A percentile compares a stretch with the other conserved stretches of the same genome.
Evolutionary conservation across 306 rosid species (phyloP).

Genomic region (Cicer pinnatifidum): DNA sequence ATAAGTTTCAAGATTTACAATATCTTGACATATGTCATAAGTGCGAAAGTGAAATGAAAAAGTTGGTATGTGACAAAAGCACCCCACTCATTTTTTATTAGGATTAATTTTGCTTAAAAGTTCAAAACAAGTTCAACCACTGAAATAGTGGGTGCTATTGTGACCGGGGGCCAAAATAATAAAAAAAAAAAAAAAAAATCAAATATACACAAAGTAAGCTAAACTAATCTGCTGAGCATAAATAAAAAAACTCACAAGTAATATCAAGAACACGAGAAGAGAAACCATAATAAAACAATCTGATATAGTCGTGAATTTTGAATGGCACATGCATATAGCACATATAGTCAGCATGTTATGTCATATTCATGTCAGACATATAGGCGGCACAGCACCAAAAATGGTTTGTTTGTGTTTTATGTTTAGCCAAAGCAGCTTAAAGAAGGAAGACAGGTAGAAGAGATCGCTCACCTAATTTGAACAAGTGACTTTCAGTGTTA

Average conservation of each 20-base stretch:
- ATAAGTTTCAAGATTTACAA: slow-evolving; percentile 16
- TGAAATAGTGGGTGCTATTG: not conserved
- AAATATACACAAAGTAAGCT: not conserved
- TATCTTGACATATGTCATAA: not conserved
- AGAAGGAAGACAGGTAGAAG: slow-evolving; percentile 20
- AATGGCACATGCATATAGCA: not conserved
- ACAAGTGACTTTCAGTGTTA: slow-evolving; percentile 57
- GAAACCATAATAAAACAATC: not conserved
- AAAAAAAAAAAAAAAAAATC: too few species aligned
- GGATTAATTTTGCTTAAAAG: slow-evolving; percentile 12
- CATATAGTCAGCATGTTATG: not conserved
- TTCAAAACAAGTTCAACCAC: slow-evolving; percentile 12
- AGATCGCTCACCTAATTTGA: slow-evolving; percentile 65
- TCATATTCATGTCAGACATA: not conserved
- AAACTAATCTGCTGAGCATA: not conserved
- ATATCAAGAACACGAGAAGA: not conserved
- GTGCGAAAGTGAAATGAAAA: slow-evolving; percentile 10
- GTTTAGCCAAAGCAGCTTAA: slow-evolving; percentile 13
- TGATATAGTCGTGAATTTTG: not conserved
- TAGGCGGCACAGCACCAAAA: not conserved
- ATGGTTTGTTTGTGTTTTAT: not conserved
- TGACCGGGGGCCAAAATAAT: not conserved
- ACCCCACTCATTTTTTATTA: not conserved
- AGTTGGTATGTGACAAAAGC: not conserved
- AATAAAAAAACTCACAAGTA: not conserved